phyloP scores from a whole-genome alignment of 768 basidiomycete species.

The Gautieria morchelliformis region DNA sequence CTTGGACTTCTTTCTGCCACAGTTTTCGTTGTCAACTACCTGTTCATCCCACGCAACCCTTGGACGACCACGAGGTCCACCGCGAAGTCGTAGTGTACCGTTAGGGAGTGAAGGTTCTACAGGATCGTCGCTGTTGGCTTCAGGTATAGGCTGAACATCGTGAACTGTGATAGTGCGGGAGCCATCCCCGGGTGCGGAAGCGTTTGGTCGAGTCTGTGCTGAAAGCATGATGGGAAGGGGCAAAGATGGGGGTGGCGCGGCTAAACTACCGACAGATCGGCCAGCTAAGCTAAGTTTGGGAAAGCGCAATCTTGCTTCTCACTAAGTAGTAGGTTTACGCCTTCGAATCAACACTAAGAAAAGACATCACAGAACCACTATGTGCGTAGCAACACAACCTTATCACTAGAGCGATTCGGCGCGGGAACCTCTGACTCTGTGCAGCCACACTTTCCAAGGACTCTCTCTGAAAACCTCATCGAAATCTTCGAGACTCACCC shows the following conservation, averaged over 20 bases:
- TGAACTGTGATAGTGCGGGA: conserved; percentile 24
- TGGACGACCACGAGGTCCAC: conserved; percentile 35
- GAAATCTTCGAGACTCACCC: conserved; percentile 34
- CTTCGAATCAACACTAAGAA: too few species aligned
- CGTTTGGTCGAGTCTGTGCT: not conserved
- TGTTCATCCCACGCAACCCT: conserved; percentile 78
- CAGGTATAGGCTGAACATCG: conserved; percentile 27
- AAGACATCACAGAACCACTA: too few species aligned
- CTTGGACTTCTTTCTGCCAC: conserved; percentile 87
- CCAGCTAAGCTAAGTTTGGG: not conserved
- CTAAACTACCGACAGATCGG: not conserved
- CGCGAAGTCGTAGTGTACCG: conserved; percentile 54
- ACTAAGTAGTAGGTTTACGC: too few species aligned
- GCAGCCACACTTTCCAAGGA: not conserved
- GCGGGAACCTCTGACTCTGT: not conserved
- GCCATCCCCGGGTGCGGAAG: conserved; percentile 21
- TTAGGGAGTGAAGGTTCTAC: conserved; percentile 20
- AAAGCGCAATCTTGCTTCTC: too few species aligned
- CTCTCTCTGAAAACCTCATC: conserved; percentile 26
- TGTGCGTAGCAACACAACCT: too few species aligned
- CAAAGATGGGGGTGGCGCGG: not conserved
- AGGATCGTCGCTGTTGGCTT: conserved; percentile 12
- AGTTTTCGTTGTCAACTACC: conserved; percentile 85
- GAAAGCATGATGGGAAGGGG: not conserved
- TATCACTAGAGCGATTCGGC: too few species aligned